These are phyloP conservation scores for Climacium dendroides DNA, from an alignment of 225 moss, liverwort and hornwort species.

Conservation along the genomic window DNA sequence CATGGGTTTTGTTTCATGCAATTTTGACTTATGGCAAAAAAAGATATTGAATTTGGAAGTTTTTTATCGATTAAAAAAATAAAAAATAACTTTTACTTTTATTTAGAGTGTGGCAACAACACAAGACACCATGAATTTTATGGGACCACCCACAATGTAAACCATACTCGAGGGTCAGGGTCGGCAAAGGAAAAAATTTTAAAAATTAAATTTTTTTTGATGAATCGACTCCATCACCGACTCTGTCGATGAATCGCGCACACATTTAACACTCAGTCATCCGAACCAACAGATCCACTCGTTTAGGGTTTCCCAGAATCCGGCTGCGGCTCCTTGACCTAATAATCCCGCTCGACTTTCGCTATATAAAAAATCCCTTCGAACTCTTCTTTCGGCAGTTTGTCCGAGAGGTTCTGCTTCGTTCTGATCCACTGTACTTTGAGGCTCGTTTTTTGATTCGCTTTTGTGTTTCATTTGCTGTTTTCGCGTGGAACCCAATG, in stretches of 20 bases:
- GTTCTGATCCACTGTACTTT: background rate
- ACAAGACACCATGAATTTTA: background rate
- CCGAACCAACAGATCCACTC: background rate
- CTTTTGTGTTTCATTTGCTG: background rate
- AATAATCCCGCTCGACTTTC: background rate
- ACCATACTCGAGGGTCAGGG: accelerated
- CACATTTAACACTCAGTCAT: background rate
- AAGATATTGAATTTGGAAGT: no score
- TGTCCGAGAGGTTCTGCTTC: accelerated
- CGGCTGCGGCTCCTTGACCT: background rate
- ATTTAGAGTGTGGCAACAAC: no score
- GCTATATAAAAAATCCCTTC: no score
- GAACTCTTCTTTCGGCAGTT: no score
- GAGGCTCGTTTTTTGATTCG: accelerated
- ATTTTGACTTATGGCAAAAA: no score
- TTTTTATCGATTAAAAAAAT: no score
- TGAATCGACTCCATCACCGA: background rate
- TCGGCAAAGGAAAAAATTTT: no score
- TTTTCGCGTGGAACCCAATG: background rate
- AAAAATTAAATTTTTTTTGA: no score
- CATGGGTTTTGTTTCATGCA: no score
- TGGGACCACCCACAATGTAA: accelerated
- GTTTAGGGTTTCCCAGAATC: background rate
- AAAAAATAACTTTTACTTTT: no score
- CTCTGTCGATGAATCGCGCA: background rate